Evolutionary conservation across 2,329 filamentous ascomycete species (phyloP).

Genomic region (Furcasterigmium furcatum): DNA sequence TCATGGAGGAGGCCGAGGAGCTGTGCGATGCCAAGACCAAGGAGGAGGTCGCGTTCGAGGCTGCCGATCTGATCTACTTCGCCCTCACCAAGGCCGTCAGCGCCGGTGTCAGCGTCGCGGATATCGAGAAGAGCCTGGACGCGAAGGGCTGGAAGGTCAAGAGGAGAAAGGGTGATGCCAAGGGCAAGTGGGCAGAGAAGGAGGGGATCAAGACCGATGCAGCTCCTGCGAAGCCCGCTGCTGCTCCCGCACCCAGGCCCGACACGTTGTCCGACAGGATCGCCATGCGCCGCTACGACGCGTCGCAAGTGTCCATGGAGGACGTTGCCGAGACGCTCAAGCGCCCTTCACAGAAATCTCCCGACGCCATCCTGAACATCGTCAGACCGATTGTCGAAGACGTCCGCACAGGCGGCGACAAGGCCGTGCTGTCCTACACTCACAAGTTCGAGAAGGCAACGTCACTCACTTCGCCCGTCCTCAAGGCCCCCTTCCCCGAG

Average conservation of each 20-base stretch:
- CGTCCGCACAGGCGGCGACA: conserved; percentile 79
- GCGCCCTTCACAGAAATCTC: conserved; percentile 89
- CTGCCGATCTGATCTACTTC: conserved; percentile 95
- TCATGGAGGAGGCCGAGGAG: conserved; percentile 97
- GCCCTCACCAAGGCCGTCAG: conserved; percentile 85
- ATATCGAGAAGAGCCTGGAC: conserved; percentile 90
- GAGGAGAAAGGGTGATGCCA: conserved; percentile 88
- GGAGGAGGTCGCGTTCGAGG: conserved; percentile 87
- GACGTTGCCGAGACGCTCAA: conserved; percentile 74
- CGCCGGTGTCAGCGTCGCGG: conserved; percentile 79
- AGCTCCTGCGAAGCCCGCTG: conserved; percentile 27
- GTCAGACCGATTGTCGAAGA: conserved; percentile 90
- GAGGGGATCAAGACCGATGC: conserved; percentile 58
- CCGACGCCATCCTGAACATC: conserved; percentile 89
- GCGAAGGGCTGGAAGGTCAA: conserved; percentile 95
- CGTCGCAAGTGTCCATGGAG: conserved; percentile 57
- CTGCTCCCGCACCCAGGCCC: conserved; percentile 16
- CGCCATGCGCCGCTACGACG: conserved; percentile 76
- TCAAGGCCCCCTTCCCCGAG: conserved; percentile 83
- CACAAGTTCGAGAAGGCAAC: conserved; percentile 98
- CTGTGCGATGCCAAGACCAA: conserved; percentile 82
- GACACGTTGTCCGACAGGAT: conserved; percentile 52
- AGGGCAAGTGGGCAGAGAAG: conserved; percentile 87
- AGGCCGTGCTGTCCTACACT: conserved; percentile 85
- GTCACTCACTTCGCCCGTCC: conserved; percentile 81